Percentiles rank a stretch among this genome's conserved stretches.
These are phyloP conservation scores for Plantago ovata DNA, from an alignment of 257 asterid species.

Conservation along the genomic window DNA sequence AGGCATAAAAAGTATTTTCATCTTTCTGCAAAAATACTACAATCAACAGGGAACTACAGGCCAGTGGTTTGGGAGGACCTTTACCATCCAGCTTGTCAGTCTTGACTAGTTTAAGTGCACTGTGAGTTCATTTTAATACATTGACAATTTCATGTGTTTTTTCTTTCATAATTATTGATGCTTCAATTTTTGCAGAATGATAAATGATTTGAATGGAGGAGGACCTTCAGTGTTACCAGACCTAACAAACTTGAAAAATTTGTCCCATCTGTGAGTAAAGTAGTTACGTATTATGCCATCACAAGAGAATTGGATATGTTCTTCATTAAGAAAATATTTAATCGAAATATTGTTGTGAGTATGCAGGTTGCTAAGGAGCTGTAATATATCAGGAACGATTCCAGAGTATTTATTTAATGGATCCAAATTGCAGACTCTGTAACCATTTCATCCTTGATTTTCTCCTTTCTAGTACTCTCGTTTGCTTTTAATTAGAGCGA, in stretches of 20 bases:
- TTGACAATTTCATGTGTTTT: not conserved
- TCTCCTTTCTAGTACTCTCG: too few relatives aligned
- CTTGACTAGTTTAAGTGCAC: constrained; percentile 38
- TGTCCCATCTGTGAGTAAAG: constrained; percentile 41
- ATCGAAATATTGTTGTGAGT: constrained; percentile 3
- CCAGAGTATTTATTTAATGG: constrained; percentile 28
- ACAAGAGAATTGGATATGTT: constrained; percentile 2
- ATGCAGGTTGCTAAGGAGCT: constrained; percentile 62
- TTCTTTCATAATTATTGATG: not conserved
- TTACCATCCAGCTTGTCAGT: constrained; percentile 46
- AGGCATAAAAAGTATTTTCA: too few relatives aligned
- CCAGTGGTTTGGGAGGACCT: constrained; percentile 63
- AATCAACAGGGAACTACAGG: constrained; percentile 59
- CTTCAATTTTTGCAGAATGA: constrained; percentile 41
- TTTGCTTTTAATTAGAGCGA: too few relatives aligned
- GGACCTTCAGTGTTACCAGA: constrained; percentile 43
- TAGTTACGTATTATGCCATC: constrained; percentile 8
- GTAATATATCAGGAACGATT: constrained; percentile 47
- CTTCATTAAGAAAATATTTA: not conserved
- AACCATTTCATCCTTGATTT: not conserved
- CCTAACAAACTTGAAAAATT: constrained; percentile 30
- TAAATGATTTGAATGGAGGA: constrained; percentile 52
- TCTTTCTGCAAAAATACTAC: too few relatives aligned
- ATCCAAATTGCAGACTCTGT: constrained; percentile 1
- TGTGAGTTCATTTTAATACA: constrained; percentile 35